Conservation (phyloP, 2,329 filamentous ascomycete species). For the Magnaporthales sp. region DNA sequence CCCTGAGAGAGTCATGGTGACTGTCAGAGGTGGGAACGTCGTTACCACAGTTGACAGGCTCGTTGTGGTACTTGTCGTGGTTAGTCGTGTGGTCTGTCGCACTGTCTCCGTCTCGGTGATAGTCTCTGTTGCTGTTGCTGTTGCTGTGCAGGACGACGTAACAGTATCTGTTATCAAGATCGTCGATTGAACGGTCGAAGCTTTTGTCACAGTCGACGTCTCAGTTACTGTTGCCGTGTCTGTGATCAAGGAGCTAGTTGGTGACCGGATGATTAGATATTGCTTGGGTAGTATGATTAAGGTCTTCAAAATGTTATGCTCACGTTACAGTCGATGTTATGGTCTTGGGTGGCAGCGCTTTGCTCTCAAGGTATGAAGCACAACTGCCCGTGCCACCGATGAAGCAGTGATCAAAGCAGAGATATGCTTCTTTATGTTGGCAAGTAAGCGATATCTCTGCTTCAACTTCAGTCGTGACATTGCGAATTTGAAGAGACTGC, state of each 20-base stretch:
- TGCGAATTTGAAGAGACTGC: constrained; percentile 10
- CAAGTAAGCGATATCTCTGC: not conserved
- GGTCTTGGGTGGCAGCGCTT: constrained; percentile 1
- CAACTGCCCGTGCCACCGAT: constrained; percentile 1
- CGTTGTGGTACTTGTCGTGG: constrained; percentile 3
- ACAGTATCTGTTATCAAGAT: not conserved
- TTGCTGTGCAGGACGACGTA: not conserved
- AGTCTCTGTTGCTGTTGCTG: not conserved
- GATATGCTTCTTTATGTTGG: not conserved
- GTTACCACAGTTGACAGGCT: constrained; percentile 3
- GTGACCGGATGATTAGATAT: not conserved
- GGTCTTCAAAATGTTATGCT: not conserved
- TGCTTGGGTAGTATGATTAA: not conserved
- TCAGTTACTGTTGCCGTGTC: not conserved
- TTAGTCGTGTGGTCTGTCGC: not conserved
- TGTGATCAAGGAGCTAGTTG: not conserved
- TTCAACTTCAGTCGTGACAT: constrained; percentile 8
- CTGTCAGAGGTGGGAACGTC: not conserved
- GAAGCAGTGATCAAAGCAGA: constrained; percentile 1
- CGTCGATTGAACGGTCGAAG: not conserved
- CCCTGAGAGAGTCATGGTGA: constrained; percentile 4
- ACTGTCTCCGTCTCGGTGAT: not conserved
- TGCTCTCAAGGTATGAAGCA: constrained; percentile 8
- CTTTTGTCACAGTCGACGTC: not conserved
- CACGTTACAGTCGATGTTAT: constrained; percentile 1